Conservation (phyloP, 768 basidiomycete genomes). For the Russula brevipes region DNA sequence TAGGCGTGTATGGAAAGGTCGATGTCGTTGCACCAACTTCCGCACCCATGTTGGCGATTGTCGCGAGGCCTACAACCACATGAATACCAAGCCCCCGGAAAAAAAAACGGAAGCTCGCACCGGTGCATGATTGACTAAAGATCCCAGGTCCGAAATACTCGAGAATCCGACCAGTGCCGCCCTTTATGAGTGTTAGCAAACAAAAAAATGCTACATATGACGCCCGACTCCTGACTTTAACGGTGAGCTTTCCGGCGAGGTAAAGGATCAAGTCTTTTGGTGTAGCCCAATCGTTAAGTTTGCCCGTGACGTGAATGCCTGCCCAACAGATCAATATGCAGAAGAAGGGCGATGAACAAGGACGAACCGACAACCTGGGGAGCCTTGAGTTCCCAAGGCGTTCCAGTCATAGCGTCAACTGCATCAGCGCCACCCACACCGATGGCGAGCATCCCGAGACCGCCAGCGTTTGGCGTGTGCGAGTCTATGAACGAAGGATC, state of each 20-base stretch:
- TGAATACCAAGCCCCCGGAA: neutral
- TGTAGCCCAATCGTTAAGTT: slow-evolving; percentile 86
- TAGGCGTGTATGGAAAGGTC: slow-evolving; percentile 89
- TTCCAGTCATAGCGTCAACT: slow-evolving; percentile 96
- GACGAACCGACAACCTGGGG: slow-evolving; percentile 71
- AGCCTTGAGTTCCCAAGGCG: slow-evolving; percentile 96
- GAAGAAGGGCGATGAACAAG: neutral
- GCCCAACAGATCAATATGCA: slow-evolving; percentile 2
- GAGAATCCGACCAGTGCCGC: slow-evolving; percentile 91
- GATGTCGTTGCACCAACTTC: slow-evolving; percentile 99
- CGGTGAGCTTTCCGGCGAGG: slow-evolving; percentile 89
- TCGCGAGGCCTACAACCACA: slow-evolving; percentile 63
- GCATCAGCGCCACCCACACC: slow-evolving; percentile 99
- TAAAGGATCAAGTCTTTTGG: slow-evolving; percentile 96
- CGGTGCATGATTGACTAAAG: slow-evolving; percentile 84
- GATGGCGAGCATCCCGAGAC: slow-evolving; percentile 92
- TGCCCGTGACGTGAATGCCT: slow-evolving; percentile 87
- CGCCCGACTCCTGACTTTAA: slow-evolving; percentile 68
- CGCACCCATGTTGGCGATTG: slow-evolving; percentile 98
- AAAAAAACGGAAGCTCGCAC: slow-evolving; percentile 34
- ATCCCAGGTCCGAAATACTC: slow-evolving; percentile 98
- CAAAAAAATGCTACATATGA: slow-evolving; percentile 1
- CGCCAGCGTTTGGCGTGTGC: slow-evolving; percentile 97
- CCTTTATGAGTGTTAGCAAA: slow-evolving; percentile 41
- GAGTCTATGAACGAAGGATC: slow-evolving; percentile 52